These are phyloP conservation scores for Pistacia atlantica DNA, from an alignment of 345 rosid species.

Conservation along the genomic window DNA sequence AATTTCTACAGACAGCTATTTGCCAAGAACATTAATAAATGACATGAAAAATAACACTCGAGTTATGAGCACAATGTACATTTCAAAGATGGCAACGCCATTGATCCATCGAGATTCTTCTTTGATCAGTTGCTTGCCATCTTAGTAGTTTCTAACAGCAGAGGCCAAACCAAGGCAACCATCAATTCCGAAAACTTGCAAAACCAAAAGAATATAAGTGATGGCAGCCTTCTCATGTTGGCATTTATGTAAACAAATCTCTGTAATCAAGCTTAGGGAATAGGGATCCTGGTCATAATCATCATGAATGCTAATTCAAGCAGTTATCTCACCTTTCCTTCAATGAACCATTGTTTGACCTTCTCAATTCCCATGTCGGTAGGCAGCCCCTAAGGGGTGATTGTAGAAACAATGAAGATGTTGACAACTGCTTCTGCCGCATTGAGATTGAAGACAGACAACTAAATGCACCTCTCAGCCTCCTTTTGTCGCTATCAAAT, in stretches of 20 bases:
- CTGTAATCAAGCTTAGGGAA: not conserved
- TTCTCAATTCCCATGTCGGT: slow-evolving; percentile 82
- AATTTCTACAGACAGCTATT: slow-evolving; percentile 10
- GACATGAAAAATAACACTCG: no score
- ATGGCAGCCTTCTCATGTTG: not conserved
- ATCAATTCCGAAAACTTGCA: slow-evolving; percentile 3
- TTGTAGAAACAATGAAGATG: slow-evolving; percentile 66
- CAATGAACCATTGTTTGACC: slow-evolving; percentile 58
- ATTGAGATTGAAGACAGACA: slow-evolving; percentile 81
- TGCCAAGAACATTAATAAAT: not conserved
- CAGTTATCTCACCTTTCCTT: slow-evolving; percentile 62
- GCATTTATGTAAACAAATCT: not conserved
- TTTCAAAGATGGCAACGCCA: no score
- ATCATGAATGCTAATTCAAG: slow-evolving; percentile 1
- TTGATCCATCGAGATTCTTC: not conserved
- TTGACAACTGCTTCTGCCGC: slow-evolving; percentile 77
- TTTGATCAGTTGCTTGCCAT: not conserved
- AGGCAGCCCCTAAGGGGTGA: slow-evolving; percentile 86
- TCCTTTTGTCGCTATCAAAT: slow-evolving; percentile 67
- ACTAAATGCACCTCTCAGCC: slow-evolving; percentile 60
- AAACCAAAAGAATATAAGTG: not conserved
- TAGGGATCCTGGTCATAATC: not conserved
- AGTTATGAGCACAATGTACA: no score
- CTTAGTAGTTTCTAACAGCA: not conserved
- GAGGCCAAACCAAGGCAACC: not conserved